phyloP scores from a whole-genome alignment of 2,329 filamentous ascomycete species.

The Apiospora arundinis region DNA sequence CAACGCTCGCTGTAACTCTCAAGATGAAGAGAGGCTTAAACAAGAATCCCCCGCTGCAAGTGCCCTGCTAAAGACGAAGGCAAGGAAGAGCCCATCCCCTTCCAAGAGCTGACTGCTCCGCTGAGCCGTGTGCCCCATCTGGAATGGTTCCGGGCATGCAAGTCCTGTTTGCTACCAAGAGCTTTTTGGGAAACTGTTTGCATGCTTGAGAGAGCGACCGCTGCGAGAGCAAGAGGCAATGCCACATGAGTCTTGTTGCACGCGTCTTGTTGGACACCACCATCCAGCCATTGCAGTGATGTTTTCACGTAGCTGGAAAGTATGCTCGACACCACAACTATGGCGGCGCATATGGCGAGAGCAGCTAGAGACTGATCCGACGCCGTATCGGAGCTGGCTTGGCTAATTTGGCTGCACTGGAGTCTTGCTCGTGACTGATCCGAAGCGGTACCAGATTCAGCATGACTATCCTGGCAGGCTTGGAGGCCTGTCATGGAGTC shows the following conservation, averaged over 20 bases:
- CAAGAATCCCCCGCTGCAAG: neutral
- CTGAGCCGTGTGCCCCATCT: neutral
- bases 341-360: constrained; percentile 10
- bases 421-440: neutral
- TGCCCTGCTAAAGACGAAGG: neutral
- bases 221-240: neutral
- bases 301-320: neutral
- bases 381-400: neutral
- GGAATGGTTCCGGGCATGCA: neutral
- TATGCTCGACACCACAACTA: neutral
- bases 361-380: neutral
- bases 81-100: neutral
- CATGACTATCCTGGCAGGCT: neutral
- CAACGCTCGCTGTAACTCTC: constrained; percentile 3
- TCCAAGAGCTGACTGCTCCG: constrained; percentile 1
- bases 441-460: neutral
- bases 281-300: neutral
- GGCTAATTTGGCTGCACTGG: neutral
- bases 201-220: neutral
- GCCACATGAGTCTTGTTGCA: neutral
- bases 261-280: neutral
- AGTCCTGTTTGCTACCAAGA: neutral
- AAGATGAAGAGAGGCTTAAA: neutral
- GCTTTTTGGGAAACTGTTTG: neutral
- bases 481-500: neutral